Conservation (phyloP, 2,329 filamentous ascomycete genomes). For the Helotiales sp. region DNA sequence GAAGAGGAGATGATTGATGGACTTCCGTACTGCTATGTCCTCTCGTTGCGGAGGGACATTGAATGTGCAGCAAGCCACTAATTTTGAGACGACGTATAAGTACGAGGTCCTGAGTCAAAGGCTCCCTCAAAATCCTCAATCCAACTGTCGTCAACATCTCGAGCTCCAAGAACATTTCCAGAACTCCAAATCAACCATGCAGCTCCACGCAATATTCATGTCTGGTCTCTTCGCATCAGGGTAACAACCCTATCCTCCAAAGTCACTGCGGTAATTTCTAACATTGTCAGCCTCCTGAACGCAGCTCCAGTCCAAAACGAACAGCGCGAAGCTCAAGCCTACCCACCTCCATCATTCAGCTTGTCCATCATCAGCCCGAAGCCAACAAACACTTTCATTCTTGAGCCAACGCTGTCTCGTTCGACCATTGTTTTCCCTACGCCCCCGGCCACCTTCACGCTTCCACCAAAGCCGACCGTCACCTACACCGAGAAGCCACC, state of each 20-base stretch:
- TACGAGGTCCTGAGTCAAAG: background rate
- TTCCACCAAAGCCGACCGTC: constrained; percentile 4
- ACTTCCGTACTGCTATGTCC: background rate
- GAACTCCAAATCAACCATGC: background rate
- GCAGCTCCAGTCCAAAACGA: background rate
- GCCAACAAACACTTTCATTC: background rate
- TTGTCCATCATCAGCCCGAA: background rate
- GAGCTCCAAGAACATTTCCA: background rate
- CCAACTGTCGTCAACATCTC: background rate
- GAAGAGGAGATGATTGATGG: background rate
- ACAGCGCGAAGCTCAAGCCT: background rate
- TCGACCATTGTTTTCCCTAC: background rate
- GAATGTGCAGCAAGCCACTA: background rate
- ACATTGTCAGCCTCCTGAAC: background rate
- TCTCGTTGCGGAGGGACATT: background rate
- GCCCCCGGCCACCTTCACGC: background rate
- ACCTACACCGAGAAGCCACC: background rate
- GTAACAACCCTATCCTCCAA: background rate
- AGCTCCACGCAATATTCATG: background rate
- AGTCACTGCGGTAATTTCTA: background rate
- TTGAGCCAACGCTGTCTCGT: constrained; percentile 2
- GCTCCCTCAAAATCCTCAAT: background rate
- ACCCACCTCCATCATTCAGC: background rate
- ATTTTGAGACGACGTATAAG: background rate
- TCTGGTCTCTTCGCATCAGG: background rate